Evolutionary conservation across 2,329 filamentous ascomycete genomes (phyloP).

Genomic region (Paradendryphiella salina): DNA sequence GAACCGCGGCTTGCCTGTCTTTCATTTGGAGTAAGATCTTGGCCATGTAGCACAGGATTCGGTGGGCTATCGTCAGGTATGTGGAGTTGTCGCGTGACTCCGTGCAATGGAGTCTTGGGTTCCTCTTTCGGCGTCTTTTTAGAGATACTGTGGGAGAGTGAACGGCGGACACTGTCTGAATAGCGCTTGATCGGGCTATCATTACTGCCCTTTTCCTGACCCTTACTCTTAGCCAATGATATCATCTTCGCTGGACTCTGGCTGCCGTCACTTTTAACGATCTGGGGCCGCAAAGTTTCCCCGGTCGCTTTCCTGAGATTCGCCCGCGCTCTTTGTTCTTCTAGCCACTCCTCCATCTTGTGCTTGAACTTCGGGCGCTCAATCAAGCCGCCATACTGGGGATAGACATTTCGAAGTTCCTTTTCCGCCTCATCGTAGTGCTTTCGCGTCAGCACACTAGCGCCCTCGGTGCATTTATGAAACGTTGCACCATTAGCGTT

Average conservation of each 20-base stretch:
- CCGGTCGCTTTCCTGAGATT: constrained; percentile 18
- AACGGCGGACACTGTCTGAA: constrained; percentile 22
- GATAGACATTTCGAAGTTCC: constrained; percentile 35
- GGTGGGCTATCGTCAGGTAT: constrained; percentile 12
- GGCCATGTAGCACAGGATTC: not conserved
- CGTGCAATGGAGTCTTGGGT: constrained; percentile 28
- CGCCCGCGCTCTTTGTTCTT: constrained; percentile 27
- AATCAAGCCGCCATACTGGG: constrained; percentile 38
- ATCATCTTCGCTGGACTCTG: not conserved
- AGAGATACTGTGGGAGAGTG: constrained; percentile 17
- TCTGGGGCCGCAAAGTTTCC: constrained; percentile 10
- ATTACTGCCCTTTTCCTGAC: not conserved
- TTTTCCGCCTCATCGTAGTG: constrained; percentile 34
- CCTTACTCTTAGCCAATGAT: not conserved
- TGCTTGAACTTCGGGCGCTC: constrained; percentile 38
- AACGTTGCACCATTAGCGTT: not conserved
- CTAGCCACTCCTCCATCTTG: constrained; percentile 36
- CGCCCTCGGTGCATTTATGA: not conserved
- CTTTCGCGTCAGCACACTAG: constrained; percentile 19
- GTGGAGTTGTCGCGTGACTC: constrained; percentile 24
- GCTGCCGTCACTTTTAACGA: constrained; percentile 1
- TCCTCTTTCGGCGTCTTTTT: constrained; percentile 13
- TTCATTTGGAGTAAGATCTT: not conserved
- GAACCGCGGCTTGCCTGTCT: not conserved
- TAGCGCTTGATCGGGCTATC: constrained; percentile 28